Base-by-base conservation (phyloP, 257 asterid species). In the Nicotiana knightiana region DNA sequence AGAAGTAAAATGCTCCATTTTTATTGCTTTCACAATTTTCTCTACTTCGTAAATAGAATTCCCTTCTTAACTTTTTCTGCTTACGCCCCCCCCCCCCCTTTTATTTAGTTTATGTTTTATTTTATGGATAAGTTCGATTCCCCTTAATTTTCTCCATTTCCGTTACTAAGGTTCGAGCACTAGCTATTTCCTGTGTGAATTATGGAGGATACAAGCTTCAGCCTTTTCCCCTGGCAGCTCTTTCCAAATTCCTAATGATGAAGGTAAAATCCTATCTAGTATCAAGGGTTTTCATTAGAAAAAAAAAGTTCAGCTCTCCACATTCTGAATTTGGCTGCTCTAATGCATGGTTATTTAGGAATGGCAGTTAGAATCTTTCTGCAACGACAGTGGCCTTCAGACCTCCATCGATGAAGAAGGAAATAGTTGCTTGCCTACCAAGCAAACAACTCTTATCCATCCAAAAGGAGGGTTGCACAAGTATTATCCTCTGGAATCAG, bases 151-250 rank as follows among this genome's bases (percentile, higher is more conserved):
- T 67, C 9, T 10, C 48, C 78, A 59, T 82, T 48, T 71, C 39
- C 15, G 28, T 51, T 65, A 57, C 9, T 84, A 82, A 95, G 99
- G 94, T 93, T 81, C 92, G 97, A 81, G 87, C 87, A 84, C 83
- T 90, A 73, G 99, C 97, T 68, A 81, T 96, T 82, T 89, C 90
- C 83, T 91, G 89, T 77, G 76, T 96, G 83, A 90, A 90, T 88
- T 88, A 87, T 82, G 97, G 96, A 76, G 95, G 94, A 77, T 96
- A 96, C 92, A 94, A 93, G 91, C 94, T 91, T 85, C 97, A 96
- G 84, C 96, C 98, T 35, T 90, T 87, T 88, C 96, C 99, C 33
- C 79, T 96, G 84, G 83, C 75, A 17, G 85, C 88, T 83, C 89
- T 96, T 81, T 93, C 98, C 80, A 93, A 91, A 83, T 88, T 96